Percentiles rank a stretch among this genome's conserved stretches.
Conservation (phyloP, 2,329 filamentous ascomycete genomes). For the Diaporthe citri region DNA sequence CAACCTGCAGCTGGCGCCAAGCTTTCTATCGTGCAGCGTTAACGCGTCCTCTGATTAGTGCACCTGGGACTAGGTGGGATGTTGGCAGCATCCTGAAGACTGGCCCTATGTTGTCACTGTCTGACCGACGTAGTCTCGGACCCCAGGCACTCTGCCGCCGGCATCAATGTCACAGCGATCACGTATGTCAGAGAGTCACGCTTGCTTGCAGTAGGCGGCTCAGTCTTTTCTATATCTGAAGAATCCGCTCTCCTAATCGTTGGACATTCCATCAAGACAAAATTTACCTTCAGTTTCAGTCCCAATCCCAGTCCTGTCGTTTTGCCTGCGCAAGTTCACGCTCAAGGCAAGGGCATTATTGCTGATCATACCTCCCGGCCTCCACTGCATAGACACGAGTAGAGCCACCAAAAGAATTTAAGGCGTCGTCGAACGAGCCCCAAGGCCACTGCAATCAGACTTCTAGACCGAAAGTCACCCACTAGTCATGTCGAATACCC, state of each 20-base stretch:
- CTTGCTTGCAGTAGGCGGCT: background rate
- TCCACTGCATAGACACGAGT: background rate
- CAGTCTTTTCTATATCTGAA: background rate
- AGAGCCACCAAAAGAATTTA: background rate
- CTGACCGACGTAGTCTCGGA: background rate
- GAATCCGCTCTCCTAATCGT: background rate
- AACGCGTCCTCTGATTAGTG: background rate
- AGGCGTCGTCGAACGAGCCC: background rate
- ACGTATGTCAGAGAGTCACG: background rate
- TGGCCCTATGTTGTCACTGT: background rate
- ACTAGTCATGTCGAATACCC: background rate
- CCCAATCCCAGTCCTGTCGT: background rate
- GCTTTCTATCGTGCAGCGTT: background rate
- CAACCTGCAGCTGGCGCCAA: background rate
- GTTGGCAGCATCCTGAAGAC: background rate
- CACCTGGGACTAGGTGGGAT: background rate
- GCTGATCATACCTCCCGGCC: background rate
- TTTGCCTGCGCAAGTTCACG: background rate
- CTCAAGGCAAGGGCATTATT: background rate
- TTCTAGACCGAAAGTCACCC: background rate
- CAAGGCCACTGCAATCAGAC: background rate
- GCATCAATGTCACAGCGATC: background rate
- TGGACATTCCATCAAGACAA: too few relatives aligned
- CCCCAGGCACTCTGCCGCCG: background rate
- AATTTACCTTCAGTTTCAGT: background rate